Evolutionary conservation across 768 basidiomycete genomes (phyloP).

Genomic region (Leccinum broughii): DNA sequence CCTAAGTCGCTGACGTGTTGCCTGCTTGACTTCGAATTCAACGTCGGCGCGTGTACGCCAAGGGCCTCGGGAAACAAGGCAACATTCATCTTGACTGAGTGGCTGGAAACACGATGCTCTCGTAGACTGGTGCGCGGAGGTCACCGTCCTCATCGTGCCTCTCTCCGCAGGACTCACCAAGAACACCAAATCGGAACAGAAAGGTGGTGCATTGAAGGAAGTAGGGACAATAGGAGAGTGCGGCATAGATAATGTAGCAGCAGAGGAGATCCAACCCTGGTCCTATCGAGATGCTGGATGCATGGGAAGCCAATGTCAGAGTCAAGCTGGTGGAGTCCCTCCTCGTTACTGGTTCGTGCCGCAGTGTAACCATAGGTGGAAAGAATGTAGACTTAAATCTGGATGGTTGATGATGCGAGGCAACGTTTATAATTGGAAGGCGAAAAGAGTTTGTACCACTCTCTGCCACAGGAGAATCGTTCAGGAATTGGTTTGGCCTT

Average conservation of each 20-base stretch:
- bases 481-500: no score
- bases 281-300: neutral
- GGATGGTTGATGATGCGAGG: no score
- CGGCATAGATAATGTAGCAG: neutral
- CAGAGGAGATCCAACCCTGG: no score
- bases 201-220: slow-evolving; percentile 49
- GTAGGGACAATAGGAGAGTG: slow-evolving; percentile 60
- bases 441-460: no score
- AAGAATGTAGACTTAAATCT: slow-evolving; percentile 25
- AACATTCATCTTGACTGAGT: slow-evolving; percentile 75
- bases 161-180: slow-evolving; percentile 74
- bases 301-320: neutral
- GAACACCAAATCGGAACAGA: slow-evolving; percentile 43
- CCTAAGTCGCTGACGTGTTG: no score
- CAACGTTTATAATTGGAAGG: no score
- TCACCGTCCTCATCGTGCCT: slow-evolving; percentile 75
- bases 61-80: slow-evolving; percentile 80
- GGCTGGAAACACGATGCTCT: slow-evolving; percentile 42
- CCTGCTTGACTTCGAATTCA: no score
- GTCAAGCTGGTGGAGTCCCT: neutral
- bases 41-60: slow-evolving; percentile 27
- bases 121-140: slow-evolving; percentile 42
- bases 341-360: neutral
- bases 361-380: no score
- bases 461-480: no score